Evolutionary conservation across 2,329 filamentous ascomycete genomes (phyloP).

Genomic region (Elsinoe fawcettii): DNA sequence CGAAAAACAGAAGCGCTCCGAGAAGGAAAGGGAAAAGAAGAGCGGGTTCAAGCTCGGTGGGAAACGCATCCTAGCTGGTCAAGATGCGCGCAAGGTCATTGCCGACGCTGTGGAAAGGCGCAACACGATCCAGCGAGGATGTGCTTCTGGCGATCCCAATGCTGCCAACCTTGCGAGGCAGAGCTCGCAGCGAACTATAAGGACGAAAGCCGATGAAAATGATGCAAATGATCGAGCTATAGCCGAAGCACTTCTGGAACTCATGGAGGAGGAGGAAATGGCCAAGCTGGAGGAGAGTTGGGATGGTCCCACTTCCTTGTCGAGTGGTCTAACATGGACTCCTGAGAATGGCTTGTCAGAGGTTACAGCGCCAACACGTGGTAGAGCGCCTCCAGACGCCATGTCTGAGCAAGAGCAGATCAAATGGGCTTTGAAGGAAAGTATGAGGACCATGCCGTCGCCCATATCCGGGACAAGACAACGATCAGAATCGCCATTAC

Average conservation of each 20-base stretch:
- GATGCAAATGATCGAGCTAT: slow-evolving; percentile 84
- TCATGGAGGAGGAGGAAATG: slow-evolving; percentile 71
- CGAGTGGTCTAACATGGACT: slow-evolving; percentile 36
- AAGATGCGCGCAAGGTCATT: slow-evolving; percentile 65
- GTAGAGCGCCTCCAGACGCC: slow-evolving; percentile 14
- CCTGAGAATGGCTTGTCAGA: slow-evolving; percentile 31
- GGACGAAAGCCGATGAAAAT: slow-evolving; percentile 77
- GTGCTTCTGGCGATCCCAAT: slow-evolving; percentile 62
- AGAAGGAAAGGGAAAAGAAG: slow-evolving; percentile 55
- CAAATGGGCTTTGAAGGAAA: slow-evolving; percentile 31
- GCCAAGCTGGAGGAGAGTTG: slow-evolving; percentile 39
- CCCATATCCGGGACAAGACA: neutral
- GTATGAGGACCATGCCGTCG: slow-evolving; percentile 18
- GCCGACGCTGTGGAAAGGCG: slow-evolving; percentile 60
- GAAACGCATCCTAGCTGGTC: slow-evolving; percentile 45
- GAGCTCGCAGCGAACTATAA: slow-evolving; percentile 65
- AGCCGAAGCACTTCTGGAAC: slow-evolving; percentile 73
- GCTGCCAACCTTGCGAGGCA: slow-evolving; percentile 60
- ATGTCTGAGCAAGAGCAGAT: slow-evolving; percentile 31
- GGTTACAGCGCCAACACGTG: neutral
- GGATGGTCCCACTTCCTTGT: slow-evolving; percentile 44
- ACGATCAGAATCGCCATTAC: slow-evolving; percentile 1
- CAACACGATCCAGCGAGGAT: slow-evolving; percentile 62
- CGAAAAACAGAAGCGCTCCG: slow-evolving; percentile 56
- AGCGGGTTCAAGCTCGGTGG: slow-evolving; percentile 56